Base-by-base conservation (phyloP, 176 grass and related monocot genomes). In the Oryza coarctata region DNA sequence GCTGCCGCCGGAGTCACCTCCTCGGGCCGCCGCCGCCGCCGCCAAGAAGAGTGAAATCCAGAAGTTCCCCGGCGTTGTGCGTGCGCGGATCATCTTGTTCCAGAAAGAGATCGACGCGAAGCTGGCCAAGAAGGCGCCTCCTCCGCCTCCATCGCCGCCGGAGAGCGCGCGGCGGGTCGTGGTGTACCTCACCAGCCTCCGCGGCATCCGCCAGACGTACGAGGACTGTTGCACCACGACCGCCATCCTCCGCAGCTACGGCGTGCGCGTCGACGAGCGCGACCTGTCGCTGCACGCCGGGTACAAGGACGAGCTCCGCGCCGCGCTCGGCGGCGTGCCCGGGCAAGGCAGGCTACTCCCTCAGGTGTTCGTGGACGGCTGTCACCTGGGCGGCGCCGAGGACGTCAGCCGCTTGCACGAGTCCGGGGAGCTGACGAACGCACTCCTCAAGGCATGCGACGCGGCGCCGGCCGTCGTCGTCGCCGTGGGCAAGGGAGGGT, bases 301-400 rank as follows among this genome's bases (percentile, higher is more conserved):
- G n/a, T 97, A 88, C 91, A 97, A 90, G 84, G 88, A 90, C 65
- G 94, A 97, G 77, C 86, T 97, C 47, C 91, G 85, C 32, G 80
- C 49, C 52, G 86, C 78, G 14, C 79, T 94, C 11, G 81, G 22
- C 40, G 36, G 10, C 8, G 23, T 1, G 67, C 38, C 39, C 25
- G 86, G 33, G n/a, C 38, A 44, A 3, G 32, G 57, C 7, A 71
- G 29, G 63, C 86, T 5, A 11, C 55, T 94, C 79, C 94, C 94
- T 52, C 92, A 93, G 34, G 87, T 94, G 61, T 97, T 97, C 57
- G 88, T 62, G 0, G 86, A 94, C 70, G 92, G 87, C 2, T 58
- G 74, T 38, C 75, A 94, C 68, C 63, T 97, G 23, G 94, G 94
- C 58, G 80, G 88, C 23, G 88, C 92, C 3, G 88, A 94, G 32